These are phyloP conservation scores for Lathyrus sativus DNA, from an alignment of 306 rosid genomes.

Conservation along the genomic window DNA sequence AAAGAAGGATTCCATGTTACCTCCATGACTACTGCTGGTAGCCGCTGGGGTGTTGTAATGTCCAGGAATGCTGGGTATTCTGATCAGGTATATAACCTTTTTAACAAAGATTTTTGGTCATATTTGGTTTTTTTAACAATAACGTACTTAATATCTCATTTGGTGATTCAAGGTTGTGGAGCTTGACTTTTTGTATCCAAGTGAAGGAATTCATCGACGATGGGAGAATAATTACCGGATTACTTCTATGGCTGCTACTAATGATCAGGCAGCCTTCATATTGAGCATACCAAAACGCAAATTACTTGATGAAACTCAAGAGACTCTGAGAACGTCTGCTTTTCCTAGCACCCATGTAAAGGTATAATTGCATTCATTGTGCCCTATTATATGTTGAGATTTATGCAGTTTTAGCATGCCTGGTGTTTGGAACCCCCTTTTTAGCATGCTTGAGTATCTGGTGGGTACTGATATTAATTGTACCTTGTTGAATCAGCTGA, in stretches of 20 bases:
- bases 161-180: conserved; percentile 76
- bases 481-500: too few relatives aligned
- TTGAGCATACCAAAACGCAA: conserved; percentile 92
- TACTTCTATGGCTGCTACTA: conserved; percentile 93
- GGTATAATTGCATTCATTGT: conserved; percentile 51
- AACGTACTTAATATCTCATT: conserved; percentile 17
- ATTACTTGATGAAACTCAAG: conserved; percentile 84
- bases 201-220: conserved; percentile 90
- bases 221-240: conserved; percentile 90
- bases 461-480: too few relatives aligned
- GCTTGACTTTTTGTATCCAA: conserved; percentile 90
- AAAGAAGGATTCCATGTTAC: conserved; percentile 97
- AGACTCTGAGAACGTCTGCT: conserved; percentile 90
- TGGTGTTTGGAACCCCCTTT: conserved; percentile 5
- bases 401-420: conserved; percentile 9
- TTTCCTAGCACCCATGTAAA: conserved; percentile 95
- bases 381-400: conserved; percentile 2
- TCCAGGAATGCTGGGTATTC: conserved; percentile 93
- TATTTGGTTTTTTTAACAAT: not conserved
- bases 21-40: conserved; percentile 94
- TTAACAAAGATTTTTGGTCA: conserved; percentile 4
- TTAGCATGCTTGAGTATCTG: too few relatives aligned
- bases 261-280: conserved; percentile 92
- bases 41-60: conserved; percentile 97
- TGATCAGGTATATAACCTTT: conserved; percentile 64